A percentile compares a stretch with the other conserved stretches of the same genome.
Conservation (phyloP, 495 filamentous ascomycete species). For the Hapsidospora chrysogenum region DNA sequence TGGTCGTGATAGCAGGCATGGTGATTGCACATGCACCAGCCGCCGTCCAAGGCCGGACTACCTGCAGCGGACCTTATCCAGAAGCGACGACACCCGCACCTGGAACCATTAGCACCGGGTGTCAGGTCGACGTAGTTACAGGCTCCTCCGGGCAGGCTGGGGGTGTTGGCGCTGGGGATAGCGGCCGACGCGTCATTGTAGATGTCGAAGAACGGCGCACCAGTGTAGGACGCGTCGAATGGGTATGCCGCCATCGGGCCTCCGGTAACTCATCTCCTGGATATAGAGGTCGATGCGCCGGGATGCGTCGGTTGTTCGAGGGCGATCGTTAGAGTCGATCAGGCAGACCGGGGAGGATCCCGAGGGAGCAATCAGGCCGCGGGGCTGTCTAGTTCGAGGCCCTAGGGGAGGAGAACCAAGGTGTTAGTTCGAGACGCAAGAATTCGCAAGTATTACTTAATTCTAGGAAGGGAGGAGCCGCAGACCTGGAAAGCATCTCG, state of each 20-base stretch:
- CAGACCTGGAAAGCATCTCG: too few relatives aligned
- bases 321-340: too few relatives aligned
- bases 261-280: too few relatives aligned
- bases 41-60: constrained; percentile 13
- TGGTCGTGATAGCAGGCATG: constrained; percentile 57
- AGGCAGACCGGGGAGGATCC: too few relatives aligned
- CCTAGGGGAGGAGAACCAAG: too few relatives aligned
- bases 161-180: constrained; percentile 10
- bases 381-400: too few relatives aligned
- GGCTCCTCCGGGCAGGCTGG: constrained; percentile 31
- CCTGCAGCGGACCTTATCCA: constrained; percentile 29
- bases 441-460: too few relatives aligned
- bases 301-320: too few relatives aligned
- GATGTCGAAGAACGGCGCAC: constrained; percentile 30
- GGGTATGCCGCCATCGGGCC: constrained; percentile 32
- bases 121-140: constrained; percentile 46
- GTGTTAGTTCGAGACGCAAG: too few relatives aligned
- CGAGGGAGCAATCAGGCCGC: too few relatives aligned
- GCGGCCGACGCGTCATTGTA: constrained; percentile 21
- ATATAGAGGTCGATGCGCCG: too few relatives aligned
- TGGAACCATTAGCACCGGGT: constrained; percentile 20
- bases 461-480: too few relatives aligned
- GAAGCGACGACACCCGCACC: constrained; percentile 52
- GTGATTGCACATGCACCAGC: constrained; percentile 52
- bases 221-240: constrained; percentile 20